Evolutionary conservation across 2,329 filamentous ascomycete genomes (phyloP).

Genomic region (Alternaria burnsii): DNA sequence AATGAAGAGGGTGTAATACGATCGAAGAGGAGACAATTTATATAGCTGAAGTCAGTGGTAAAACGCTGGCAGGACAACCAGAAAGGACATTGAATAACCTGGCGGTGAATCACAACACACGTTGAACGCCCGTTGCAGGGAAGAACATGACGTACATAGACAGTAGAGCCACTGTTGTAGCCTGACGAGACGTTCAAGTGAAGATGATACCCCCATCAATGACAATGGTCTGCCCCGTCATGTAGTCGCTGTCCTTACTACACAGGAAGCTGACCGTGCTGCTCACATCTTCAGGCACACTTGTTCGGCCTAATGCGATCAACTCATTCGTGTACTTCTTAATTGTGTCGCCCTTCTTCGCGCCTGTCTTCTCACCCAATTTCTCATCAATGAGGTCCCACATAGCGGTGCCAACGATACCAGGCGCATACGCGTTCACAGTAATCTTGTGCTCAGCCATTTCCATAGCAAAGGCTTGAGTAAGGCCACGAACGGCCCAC

Average conservation of each 20-base stretch:
- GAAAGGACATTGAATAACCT: background rate
- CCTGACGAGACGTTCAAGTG: conserved; percentile 29
- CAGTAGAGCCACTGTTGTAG: background rate
- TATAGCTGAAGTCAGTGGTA: background rate
- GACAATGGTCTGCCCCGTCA: conserved; percentile 72
- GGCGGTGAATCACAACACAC: background rate
- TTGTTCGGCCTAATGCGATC: conserved; percentile 66
- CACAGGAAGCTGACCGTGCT: conserved; percentile 70
- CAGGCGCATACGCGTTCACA: conserved; percentile 72
- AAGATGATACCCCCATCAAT: conserved; percentile 69
- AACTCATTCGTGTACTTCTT: conserved; percentile 63
- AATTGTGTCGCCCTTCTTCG: conserved; percentile 63
- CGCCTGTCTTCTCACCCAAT: conserved; percentile 61
- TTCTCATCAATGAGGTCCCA: conserved; percentile 74
- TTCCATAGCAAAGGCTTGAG: conserved; percentile 72
- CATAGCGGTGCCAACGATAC: conserved; percentile 73
- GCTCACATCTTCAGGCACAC: conserved; percentile 69
- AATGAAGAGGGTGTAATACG: background rate
- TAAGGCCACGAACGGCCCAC: conserved; percentile 72
- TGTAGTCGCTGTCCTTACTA: conserved; percentile 67
- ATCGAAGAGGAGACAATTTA: background rate
- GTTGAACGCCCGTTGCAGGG: background rate
- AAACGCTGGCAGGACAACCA: background rate
- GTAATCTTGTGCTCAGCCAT: conserved; percentile 71
- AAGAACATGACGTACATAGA: background rate